Conservation (phyloP, 768 basidiomycete species). For the Arthromyces matolae region DNA sequence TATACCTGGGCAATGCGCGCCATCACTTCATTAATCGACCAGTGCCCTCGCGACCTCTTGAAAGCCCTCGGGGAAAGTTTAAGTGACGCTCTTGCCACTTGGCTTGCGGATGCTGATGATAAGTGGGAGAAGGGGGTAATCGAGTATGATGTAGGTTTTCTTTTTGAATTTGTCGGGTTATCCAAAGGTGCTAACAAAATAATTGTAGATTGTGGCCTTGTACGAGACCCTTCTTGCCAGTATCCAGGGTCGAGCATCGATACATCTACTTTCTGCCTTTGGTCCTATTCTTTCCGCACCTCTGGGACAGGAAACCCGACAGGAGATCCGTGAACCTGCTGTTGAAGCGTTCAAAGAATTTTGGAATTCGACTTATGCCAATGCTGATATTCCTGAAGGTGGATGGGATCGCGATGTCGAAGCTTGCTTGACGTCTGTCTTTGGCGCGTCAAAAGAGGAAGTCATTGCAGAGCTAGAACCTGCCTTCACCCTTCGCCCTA, state of each 20-base stretch:
- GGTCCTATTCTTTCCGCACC: constrained; percentile 52
- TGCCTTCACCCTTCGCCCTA: constrained; percentile 3
- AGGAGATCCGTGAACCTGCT: constrained; percentile 40
- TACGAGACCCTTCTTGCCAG: constrained; percentile 58
- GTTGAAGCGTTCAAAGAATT: constrained; percentile 56
- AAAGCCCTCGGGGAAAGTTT: constrained; percentile 30
- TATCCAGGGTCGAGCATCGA: constrained; percentile 40
- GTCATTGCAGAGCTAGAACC: constrained; percentile 2
- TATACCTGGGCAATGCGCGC: too few species aligned
- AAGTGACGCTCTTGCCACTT: constrained; percentile 45
- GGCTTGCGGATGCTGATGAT: constrained; percentile 60
- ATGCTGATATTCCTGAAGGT: constrained; percentile 34
- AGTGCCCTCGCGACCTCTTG: constrained; percentile 37
- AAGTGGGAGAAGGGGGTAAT: constrained; percentile 54
- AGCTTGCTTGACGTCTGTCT: constrained; percentile 21
- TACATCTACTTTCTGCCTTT: constrained; percentile 43
- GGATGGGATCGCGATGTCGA: constrained; percentile 55
- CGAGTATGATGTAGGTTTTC: constrained; percentile 48
- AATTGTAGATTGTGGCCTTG: constrained; percentile 52
- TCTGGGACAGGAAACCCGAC: constrained; percentile 44
- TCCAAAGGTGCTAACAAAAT: constrained; percentile 1
- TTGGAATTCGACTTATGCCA: constrained; percentile 51
- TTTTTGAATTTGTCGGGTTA: constrained; percentile 7
- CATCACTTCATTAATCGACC: constrained; percentile 49
- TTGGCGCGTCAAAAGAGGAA: constrained; percentile 7